These are phyloP conservation scores for Drechslerella stenobrocha DNA, from an alignment of 2,329 filamentous ascomycete species.

Conservation along the genomic window DNA sequence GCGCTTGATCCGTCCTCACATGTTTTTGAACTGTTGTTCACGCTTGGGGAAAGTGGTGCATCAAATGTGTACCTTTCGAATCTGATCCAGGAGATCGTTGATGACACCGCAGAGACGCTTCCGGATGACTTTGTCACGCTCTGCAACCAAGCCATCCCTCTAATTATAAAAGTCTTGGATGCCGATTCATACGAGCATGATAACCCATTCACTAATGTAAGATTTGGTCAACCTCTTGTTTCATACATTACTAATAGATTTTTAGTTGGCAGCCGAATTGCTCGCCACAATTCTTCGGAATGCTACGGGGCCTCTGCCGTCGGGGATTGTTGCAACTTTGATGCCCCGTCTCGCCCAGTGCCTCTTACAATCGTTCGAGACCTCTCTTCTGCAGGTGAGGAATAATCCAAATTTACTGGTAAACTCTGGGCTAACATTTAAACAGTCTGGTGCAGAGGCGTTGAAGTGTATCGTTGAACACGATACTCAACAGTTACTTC, in stretches of 20 bases:
- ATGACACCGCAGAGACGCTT: conserved; percentile 74
- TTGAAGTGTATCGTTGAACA: conserved; percentile 88
- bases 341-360: conserved; percentile 85
- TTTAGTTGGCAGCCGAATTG: conserved; percentile 76
- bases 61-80: conserved; percentile 88
- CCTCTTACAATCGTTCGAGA: conserved; percentile 80
- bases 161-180: conserved; percentile 84
- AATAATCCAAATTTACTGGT: neutral
- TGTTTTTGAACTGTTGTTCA: conserved; percentile 81
- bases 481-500: conserved; percentile 85
- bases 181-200: conserved; percentile 83
- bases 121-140: conserved; percentile 73
- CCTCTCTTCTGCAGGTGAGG: conserved; percentile 72
- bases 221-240: conserved; percentile 50
- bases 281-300: conserved; percentile 79
- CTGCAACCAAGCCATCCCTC: conserved; percentile 83
- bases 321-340: conserved; percentile 79
- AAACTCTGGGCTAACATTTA: neutral
- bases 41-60: conserved; percentile 83
- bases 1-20: conserved; percentile 72
- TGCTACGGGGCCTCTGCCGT: conserved; percentile 79
- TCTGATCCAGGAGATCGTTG: conserved; percentile 85
- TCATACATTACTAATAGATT: conserved; percentile 26
- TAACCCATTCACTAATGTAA: conserved; percentile 75
- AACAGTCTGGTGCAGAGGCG: conserved; percentile 72